These are phyloP conservation scores for Globisporangium cederbergense DNA, from an alignment of 352 stramenopile genomes.

Conservation along the genomic window DNA sequence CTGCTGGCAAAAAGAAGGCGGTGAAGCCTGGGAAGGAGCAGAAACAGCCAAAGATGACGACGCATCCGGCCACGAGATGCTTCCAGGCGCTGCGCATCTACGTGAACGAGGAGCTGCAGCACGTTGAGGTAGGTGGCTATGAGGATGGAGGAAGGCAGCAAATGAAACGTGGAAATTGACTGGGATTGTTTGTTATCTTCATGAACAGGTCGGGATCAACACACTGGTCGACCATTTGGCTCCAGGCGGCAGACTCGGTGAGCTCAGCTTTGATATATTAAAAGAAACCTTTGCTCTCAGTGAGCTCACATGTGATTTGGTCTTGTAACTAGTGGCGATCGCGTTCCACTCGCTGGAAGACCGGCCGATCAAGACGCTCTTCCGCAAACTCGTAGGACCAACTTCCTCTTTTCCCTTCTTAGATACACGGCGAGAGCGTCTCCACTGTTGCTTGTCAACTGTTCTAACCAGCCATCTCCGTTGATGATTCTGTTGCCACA, in stretches of 20 bases:
- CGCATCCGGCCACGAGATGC: constrained; percentile 71
- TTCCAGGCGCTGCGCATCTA: constrained; percentile 82
- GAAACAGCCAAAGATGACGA: constrained; percentile 18
- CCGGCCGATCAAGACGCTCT: constrained; percentile 76
- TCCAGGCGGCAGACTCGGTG: constrained; percentile 44
- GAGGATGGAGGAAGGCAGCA: neutral
- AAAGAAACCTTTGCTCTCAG: neutral
- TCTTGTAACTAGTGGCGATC: constrained; percentile 47
- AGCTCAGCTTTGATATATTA: neutral
- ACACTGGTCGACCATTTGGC: constrained; percentile 52
- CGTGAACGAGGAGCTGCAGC: constrained; percentile 77
- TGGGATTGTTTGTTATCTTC: no score
- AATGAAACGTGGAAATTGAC: no score
- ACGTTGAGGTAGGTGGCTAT: constrained; percentile 36
- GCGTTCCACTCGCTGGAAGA: constrained; percentile 85
- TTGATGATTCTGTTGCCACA: constrained; percentile 13
- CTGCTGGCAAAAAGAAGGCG: constrained; percentile 5
- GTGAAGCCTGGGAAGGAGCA: constrained; percentile 20
- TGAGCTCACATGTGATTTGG: constrained; percentile 20
- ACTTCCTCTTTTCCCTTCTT: neutral
- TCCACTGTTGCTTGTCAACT: no score
- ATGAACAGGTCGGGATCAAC: constrained; percentile 35
- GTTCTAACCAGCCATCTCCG: neutral
- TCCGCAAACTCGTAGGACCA: constrained; percentile 48
- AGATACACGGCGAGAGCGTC: no score